Percentiles rank a stretch among this genome's conserved stretches.
These are phyloP conservation scores for Metschnikowia anglica DNA, from an alignment of 805 yeast species.

Conservation along the genomic window DNA sequence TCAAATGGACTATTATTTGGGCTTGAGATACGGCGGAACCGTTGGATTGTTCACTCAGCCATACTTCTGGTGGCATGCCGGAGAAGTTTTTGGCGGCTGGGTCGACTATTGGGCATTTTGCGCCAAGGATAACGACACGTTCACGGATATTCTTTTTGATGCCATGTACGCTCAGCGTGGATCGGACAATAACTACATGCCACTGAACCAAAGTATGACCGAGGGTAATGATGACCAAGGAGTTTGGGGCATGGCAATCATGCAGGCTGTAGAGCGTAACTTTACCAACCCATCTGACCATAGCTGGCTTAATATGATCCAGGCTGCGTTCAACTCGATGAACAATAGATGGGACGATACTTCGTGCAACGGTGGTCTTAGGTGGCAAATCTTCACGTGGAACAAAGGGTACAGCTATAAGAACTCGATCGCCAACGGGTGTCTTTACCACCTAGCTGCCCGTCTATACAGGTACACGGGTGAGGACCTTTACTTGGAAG, in stretches of 20 bases:
- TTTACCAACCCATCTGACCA: constrained; percentile 33
- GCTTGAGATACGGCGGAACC: constrained; percentile 42
- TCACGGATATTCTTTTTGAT: constrained; percentile 29
- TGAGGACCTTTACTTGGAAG: constrained; percentile 39
- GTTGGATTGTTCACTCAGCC: constrained; percentile 47
- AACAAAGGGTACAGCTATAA: constrained; percentile 47
- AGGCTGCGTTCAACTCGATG: constrained; percentile 47
- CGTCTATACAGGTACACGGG: constrained; percentile 44
- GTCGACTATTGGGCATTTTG: constrained; percentile 42
- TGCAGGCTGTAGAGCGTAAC: constrained; percentile 48
- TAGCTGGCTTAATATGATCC: constrained; percentile 42
- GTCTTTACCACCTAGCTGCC: constrained; percentile 45
- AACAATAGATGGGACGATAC: constrained; percentile 43
- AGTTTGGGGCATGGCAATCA: constrained; percentile 49
- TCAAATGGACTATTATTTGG: constrained; percentile 47
- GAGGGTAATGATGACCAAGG: constrained; percentile 56
- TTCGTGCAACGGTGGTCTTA: constrained; percentile 42
- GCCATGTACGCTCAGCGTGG: constrained; percentile 48
- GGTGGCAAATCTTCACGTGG: constrained; percentile 52
- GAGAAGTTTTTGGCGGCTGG: constrained; percentile 51
- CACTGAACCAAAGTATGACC: constrained; percentile 45
- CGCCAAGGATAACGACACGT: constrained; percentile 32
- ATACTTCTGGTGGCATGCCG: constrained; percentile 56
- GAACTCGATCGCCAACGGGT: constrained; percentile 46
- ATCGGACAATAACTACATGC: constrained; percentile 41